A percentile compares a stretch with the other conserved stretches of the same genome.
phyloP scores from a whole-genome alignment of 345 rosid genomes.

The Salix caprea region DNA sequence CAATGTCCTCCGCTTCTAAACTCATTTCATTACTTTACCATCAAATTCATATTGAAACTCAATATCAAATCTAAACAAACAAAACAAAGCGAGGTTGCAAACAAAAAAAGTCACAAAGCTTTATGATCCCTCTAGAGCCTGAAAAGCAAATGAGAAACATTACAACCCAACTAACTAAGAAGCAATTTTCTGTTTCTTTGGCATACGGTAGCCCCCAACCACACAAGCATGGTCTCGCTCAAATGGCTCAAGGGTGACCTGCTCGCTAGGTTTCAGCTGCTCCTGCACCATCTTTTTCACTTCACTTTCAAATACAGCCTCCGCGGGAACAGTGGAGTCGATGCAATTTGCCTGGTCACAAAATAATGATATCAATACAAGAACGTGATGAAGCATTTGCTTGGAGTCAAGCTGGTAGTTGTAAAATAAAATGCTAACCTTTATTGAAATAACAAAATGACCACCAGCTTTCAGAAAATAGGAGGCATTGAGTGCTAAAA shows the following conservation, averaged over 20 bases:
- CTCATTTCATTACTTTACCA: too few relatives aligned
- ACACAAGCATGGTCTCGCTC: conserved; percentile 98
- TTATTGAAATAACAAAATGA: conserved; percentile 94
- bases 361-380: not conserved
- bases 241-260: conserved; percentile 89
- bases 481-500: conserved; percentile 78
- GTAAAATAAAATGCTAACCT: conserved; percentile 42
- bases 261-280: conserved; percentile 83
- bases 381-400: not conserved
- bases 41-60: too few relatives aligned
- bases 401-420: not conserved
- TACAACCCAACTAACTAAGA: not conserved
- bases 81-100: not conserved
- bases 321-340: conserved; percentile 83
- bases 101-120: not conserved
- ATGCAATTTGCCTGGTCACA: conserved; percentile 76
- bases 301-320: conserved; percentile 76
- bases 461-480: conserved; percentile 89
- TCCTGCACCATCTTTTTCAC: conserved; percentile 82
- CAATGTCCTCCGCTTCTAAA: too few relatives aligned
- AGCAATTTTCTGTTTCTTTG: conserved; percentile 67
- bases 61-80: not conserved
- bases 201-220: conserved; percentile 78
- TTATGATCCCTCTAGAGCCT: not conserved
- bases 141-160: not conserved